Base-by-base conservation (phyloP, 805 yeast species). In the Yueomyces sinensis region DNA sequence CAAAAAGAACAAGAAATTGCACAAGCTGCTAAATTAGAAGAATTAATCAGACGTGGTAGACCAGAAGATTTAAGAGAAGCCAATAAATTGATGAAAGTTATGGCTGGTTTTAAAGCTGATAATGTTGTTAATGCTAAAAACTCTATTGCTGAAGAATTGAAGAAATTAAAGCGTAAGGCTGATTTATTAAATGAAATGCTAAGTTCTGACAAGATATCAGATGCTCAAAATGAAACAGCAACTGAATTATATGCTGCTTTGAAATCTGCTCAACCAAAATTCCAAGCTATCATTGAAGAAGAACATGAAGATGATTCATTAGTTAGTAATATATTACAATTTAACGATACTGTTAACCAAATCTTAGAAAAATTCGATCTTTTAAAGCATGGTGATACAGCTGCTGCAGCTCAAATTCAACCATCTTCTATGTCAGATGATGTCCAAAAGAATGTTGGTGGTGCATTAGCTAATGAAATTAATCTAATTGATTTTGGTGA, bases 51-150 rank as follows among this genome's bases (percentile, higher is more conserved):
- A 60, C 72, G 96, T 48, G 98, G 97, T 29, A 80, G 82, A 56
- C 97, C 98, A 5, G 82, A 78, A 42, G 99, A 91, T 60, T 70
- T 91, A 51, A 82, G 79, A 47, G 98, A 91, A 58, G 99, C 99
- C 30, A 91, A 91, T 58, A 83, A 82, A 46, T 69, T 91, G 57
- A 91, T 91, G 98, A 86, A 89, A 56, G 75, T 91, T 45, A 86
- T 91, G 95, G 94, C 97, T 4, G 99, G 99, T 5, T 91, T 84
- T 65, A 82, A 82, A 56, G 84, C 82, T 49, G 95, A 86, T 54
- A 73, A 76, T 40, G 49, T 54, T 11, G 63, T 70, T 15, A 63
- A 70, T 40, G 81, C 84, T 43, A 76, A 74, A 50, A 82, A 81
- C 37, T 74, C 81, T 46, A 79, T 87, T 24, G 76, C 78, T 24